Base-by-base conservation (phyloP, 108 stramenopile genomes). In the Fragilaria crotonensis region DNA sequence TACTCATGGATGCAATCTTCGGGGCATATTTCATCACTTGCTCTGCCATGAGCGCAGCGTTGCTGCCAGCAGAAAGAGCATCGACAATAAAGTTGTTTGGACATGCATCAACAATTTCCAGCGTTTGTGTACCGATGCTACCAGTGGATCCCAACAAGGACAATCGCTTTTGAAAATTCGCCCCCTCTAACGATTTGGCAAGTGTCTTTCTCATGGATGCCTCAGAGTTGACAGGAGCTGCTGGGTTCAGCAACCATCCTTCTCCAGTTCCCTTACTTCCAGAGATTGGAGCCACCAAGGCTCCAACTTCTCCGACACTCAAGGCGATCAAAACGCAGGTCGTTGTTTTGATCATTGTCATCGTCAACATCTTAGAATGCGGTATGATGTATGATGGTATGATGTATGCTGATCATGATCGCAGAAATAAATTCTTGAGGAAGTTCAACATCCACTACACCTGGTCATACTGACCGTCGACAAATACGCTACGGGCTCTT, bases 71-170 rank as follows among this genome's bases (percentile, higher is more conserved):
- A 49, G 72, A 76, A 18, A 97, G 73, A 33, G 92, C 92, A 51
- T 93, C 90, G 7, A 95, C 91, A 31, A 75, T 83, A 67, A 97
- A 97, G 68, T 91, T 85, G 28, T 96, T 89, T 19, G 95, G 94
- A 59, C 89, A 90, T 23, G 91, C 97, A 62, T 85, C 79, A 36
- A 92, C 92, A 52, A 97, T 96, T 22, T 97, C 95, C 25, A 97
- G 78, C 0, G 97, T 97, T 68, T 97, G 97, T 18, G 97, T 97
- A 33, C 97, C 97, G 54, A 97, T 97, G 45, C 80, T 83, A 26
- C 97, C 97, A 21, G 95, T 96, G 28, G 87, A 89, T 9, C 95
- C 95, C 55, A 96, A 71, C 32, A 95, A 64, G 32, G 87, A 81
- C 27, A 95, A 74, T 25, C 84, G 79, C 57, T 95, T 95, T 57